Evolutionary conservation across 2,329 filamentous ascomycete genomes (phyloP), one percentile per base, ranked within the genome.

Genomic region (Cordyceps cicadae): DNA sequence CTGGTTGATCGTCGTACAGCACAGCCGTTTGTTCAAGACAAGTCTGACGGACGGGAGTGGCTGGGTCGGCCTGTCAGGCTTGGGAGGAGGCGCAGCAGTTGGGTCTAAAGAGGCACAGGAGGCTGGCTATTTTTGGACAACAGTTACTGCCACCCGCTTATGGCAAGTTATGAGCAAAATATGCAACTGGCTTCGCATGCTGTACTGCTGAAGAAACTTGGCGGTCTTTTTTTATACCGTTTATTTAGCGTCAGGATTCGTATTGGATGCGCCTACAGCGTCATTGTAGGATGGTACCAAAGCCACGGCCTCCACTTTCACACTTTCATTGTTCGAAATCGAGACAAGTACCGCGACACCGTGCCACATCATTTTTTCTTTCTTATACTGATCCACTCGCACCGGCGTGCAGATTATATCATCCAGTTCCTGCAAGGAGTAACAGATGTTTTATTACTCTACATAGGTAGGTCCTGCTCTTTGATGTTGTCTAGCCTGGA

Each of bases 51-150:
- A 29, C 43, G 43, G 43, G 15, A 48, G 54, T 56, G 54, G 54
- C 54, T 56, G 54, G 54, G 43, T n/a, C 29, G 12, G 50, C 29
- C 19, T 8, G 19, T n/a, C 24, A 41, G 11, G 14, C 34, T n/a
- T 2, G 15, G 26, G n/a, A n/a, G n/a, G n/a, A 54, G 52, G 52
- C 52, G 52, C 52, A 54, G 52, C 52, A 29, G 9, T 7, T 34
- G 32, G 32, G 32, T 9, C n/a, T n/a, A 34, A 34, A 34, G 11
- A 34, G 32, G 32, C 32, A 11, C 8, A 17, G 21, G 24, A 14
- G 39, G 17, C 39, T 54, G n/a, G n/a, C n/a, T n/a, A 54, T 54
- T 54, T 54, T 54, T 54, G 52, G 39, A 54, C n/a, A 8, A 14
- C 50, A 39, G 50, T 19, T 8, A 17, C 34, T 9, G 19, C 21